Percentiles rank a stretch among this genome's conserved stretches.
phyloP scores from a whole-genome alignment of 73 alveolate species.

The Paramecium octaurelia region DNA sequence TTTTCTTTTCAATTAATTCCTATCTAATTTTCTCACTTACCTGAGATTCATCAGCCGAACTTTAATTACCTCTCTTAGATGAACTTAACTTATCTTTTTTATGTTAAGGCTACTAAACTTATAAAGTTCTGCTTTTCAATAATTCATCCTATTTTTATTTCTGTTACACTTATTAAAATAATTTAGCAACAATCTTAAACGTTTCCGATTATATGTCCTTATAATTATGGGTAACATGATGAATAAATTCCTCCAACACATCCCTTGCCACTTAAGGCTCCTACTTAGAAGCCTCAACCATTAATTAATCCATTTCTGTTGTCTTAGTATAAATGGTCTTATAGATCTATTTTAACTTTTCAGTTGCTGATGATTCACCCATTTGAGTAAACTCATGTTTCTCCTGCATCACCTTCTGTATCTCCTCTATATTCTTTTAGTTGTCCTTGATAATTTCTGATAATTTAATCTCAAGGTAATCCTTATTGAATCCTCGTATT shows the following conservation, averaged over 20 bases:
- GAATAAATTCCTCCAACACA: not conserved
- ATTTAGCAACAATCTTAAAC: not conserved
- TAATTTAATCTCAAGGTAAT: not conserved
- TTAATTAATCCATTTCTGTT: not conserved
- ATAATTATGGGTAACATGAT: not conserved
- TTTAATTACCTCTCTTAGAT: not conserved
- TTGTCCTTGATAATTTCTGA: not conserved
- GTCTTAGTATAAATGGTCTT: not conserved
- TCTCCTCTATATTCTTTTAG: not conserved
- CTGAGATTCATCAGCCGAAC: not conserved
- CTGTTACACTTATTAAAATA: not conserved
- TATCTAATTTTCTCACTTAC: not conserved
- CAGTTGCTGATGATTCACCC: not conserved
- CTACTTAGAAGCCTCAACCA: not conserved
- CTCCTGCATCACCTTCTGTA: not conserved
- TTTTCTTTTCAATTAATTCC: not conserved
- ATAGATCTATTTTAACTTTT: not conserved
- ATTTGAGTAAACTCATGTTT: not conserved
- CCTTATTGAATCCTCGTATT: not conserved
- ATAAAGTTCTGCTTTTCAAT: not conserved
- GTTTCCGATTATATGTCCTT: constrained; percentile 20
- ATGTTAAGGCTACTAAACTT: not conserved
- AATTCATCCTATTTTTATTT: not conserved
- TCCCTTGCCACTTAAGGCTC: not conserved
- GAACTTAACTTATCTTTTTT: not conserved